Evolutionary conservation across 805 yeast genomes (phyloP).

Genomic region (Hanseniaspora mollemarum): DNA sequence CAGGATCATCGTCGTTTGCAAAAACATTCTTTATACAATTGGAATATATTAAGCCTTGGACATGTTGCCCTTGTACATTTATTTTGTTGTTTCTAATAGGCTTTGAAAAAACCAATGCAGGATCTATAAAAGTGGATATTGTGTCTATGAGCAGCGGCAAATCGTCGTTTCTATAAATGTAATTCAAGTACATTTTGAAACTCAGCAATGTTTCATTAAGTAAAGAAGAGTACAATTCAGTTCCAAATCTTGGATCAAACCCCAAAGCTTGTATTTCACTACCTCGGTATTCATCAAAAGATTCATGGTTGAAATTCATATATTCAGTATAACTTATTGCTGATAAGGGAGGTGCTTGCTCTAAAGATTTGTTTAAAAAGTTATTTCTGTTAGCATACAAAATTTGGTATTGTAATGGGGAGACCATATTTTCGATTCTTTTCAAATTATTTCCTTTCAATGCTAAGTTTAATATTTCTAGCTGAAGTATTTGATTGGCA

Average conservation of each 20-base stretch:
- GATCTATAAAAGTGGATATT: slow-evolving; percentile 17
- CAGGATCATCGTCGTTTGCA: slow-evolving; percentile 25
- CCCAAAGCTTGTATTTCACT: slow-evolving; percentile 22
- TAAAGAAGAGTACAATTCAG: not conserved
- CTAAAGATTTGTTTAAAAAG: slow-evolving; percentile 26
- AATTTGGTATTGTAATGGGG: slow-evolving; percentile 31
- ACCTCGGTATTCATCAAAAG: slow-evolving; percentile 24
- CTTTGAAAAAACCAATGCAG: slow-evolving; percentile 29
- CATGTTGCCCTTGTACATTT: slow-evolving; percentile 26
- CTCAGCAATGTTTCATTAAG: slow-evolving; percentile 12
- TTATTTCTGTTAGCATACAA: slow-evolving; percentile 25
- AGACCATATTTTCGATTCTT: slow-evolving; percentile 34
- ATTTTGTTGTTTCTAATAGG: slow-evolving; percentile 29
- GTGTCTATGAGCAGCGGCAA: slow-evolving; percentile 12
- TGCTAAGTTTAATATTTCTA: slow-evolving; percentile 24
- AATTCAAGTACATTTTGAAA: slow-evolving; percentile 14
- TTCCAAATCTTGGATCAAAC: not conserved
- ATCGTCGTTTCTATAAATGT: slow-evolving; percentile 10
- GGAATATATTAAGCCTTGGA: slow-evolving; percentile 17
- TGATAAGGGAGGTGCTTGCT: slow-evolving; percentile 31
- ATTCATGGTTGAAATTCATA: slow-evolving; percentile 27
- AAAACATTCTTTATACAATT: slow-evolving; percentile 17
- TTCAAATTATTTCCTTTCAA: slow-evolving; percentile 27
- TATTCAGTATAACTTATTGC: slow-evolving; percentile 29
- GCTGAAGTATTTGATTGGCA: slow-evolving; percentile 28